Conservation (phyloP, 805 yeast species). For the Suhomyces pyralidae region DNA sequence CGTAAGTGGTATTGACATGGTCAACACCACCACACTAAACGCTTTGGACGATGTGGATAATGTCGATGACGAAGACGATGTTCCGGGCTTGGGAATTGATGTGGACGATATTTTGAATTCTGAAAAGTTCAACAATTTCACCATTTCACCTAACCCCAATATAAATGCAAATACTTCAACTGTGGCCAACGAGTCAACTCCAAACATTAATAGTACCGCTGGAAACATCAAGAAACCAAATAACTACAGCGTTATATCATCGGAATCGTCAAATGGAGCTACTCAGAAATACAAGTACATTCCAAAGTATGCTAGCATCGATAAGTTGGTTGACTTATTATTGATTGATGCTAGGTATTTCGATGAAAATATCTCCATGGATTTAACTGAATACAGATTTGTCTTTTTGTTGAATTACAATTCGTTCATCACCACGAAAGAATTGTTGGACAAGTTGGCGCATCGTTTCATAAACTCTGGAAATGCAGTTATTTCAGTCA, state of each 20-base stretch:
- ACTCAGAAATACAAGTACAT: constrained; percentile 6
- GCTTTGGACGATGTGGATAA: constrained; percentile 27
- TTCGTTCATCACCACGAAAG: constrained; percentile 39
- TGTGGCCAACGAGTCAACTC: neutral
- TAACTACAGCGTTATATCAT: constrained; percentile 20
- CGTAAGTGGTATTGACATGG: constrained; percentile 24
- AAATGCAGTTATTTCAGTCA: constrained; percentile 42
- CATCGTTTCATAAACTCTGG: constrained; percentile 42
- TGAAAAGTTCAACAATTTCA: constrained; percentile 35
- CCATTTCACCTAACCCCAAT: constrained; percentile 15
- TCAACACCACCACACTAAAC: constrained; percentile 12
- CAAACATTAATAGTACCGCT: neutral
- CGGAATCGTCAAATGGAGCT: constrained; percentile 11
- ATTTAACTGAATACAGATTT: constrained; percentile 39
- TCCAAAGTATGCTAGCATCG: constrained; percentile 55
- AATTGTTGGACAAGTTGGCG: constrained; percentile 38
- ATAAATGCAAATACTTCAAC: neutral
- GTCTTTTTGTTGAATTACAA: constrained; percentile 42
- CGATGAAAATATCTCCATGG: constrained; percentile 35
- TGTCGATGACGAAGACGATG: constrained; percentile 34
- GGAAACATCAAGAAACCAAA: constrained; percentile 12
- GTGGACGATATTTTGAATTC: constrained; percentile 42
- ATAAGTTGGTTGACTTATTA: constrained; percentile 73
- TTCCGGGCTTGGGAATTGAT: constrained; percentile 41
- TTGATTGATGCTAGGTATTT: constrained; percentile 67